phyloP scores from a whole-genome alignment of 805 yeast species.

The Candida bentonensis region DNA sequence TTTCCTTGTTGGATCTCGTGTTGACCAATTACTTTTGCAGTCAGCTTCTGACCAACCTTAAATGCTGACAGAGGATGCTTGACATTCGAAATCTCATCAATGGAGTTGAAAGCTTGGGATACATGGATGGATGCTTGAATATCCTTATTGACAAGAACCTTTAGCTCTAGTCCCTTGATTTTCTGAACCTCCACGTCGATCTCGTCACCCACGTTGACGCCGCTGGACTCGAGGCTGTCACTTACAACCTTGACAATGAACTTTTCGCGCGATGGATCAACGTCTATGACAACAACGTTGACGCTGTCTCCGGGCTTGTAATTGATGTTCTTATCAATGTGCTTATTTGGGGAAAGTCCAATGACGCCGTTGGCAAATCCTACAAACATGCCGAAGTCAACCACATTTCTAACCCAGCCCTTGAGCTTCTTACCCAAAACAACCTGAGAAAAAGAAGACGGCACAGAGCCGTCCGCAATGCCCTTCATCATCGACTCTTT shows the following conservation, averaged over 20 bases:
- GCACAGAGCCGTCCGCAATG: constrained; percentile 40
- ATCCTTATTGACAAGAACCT: constrained; percentile 63
- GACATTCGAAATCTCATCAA: constrained; percentile 40
- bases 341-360: constrained; percentile 66
- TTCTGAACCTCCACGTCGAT: constrained; percentile 49
- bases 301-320: constrained; percentile 62
- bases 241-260: constrained; percentile 50
- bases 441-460: constrained; percentile 47
- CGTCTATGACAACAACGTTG: constrained; percentile 46
- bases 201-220: constrained; percentile 45
- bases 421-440: constrained; percentile 34
- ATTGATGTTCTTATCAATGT: constrained; percentile 30
- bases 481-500: constrained; percentile 57
- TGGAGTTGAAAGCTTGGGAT: constrained; percentile 47
- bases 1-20: constrained; percentile 62
- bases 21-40: constrained; percentile 61
- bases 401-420: constrained; percentile 69
- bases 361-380: constrained; percentile 67
- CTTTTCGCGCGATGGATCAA: constrained; percentile 56
- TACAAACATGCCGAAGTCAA: constrained; percentile 72
- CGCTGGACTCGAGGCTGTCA: constrained; percentile 5
- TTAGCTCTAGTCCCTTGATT: constrained; percentile 59
- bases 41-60: constrained; percentile 40
- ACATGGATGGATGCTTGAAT: constrained; percentile 68
- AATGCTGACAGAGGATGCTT: constrained; percentile 46